Percentiles rank a stretch among this genome's conserved stretches.
These are phyloP conservation scores for Terana coerulea DNA, from an alignment of 768 basidiomycete genomes.

Conservation along the genomic window DNA sequence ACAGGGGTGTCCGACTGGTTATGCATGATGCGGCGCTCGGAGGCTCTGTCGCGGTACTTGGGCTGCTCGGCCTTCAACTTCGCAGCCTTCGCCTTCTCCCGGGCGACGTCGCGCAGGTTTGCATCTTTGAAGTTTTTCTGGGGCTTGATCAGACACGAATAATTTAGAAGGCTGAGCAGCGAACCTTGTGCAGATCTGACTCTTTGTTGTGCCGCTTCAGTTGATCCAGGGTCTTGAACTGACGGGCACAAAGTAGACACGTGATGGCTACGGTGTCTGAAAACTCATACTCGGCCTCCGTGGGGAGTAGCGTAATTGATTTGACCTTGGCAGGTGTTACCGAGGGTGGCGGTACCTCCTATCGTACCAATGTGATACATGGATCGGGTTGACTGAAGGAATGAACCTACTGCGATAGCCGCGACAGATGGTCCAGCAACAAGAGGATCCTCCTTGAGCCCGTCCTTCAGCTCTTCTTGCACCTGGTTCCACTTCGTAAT, in stretches of 20 bases:
- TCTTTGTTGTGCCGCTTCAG: conserved; percentile 88
- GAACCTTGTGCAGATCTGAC: conserved; percentile 94
- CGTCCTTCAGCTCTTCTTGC: conserved; percentile 70
- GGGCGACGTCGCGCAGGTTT: conserved; percentile 67
- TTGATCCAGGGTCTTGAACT: conserved; percentile 86
- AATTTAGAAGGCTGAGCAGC: background rate
- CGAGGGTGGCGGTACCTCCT: conserved; percentile 6
- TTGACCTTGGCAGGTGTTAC: conserved; percentile 3
- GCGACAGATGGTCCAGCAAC: conserved; percentile 11
- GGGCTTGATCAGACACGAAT: conserved; percentile 4
- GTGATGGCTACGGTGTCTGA: conserved; percentile 70
- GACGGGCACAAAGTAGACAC: conserved; percentile 88
- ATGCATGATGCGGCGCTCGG: conserved; percentile 85
- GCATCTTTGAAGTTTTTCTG: conserved; percentile 86
- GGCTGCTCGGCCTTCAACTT: conserved; percentile 45
- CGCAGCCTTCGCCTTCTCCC: conserved; percentile 48
- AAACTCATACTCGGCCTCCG: conserved; percentile 75
- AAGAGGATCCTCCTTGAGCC: conserved; percentile 6
- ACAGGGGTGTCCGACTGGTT: conserved; percentile 87
- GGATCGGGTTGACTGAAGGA: too few species aligned
- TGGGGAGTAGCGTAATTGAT: conserved; percentile 35
- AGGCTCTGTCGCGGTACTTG: conserved; percentile 94
- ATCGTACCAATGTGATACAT: background rate
- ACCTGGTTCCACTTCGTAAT: conserved; percentile 98
- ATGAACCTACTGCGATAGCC: too few species aligned